These are phyloP conservation scores for Heritiera littoralis DNA, from an alignment of 345 rosid species.

Conservation along the genomic window DNA sequence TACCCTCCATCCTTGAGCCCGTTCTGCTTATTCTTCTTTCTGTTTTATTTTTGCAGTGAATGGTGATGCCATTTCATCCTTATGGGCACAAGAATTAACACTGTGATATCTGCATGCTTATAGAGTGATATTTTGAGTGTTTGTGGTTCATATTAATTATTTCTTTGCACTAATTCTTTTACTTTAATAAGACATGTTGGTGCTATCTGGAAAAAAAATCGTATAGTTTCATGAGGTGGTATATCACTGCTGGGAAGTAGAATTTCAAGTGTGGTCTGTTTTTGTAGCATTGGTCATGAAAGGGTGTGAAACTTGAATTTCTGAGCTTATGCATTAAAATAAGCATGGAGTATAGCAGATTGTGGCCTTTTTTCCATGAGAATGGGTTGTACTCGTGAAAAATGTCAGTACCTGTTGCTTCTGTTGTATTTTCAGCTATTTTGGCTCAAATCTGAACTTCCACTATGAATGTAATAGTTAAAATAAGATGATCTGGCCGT, in stretches of 20 bases:
- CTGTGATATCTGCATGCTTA: not conserved
- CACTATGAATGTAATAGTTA: not conserved
- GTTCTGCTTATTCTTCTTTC: not conserved
- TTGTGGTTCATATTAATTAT: not conserved
- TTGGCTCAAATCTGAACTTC: not conserved
- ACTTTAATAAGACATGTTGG: not conserved
- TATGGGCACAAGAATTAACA: not conserved
- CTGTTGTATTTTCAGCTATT: not conserved
- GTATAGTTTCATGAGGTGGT: not conserved
- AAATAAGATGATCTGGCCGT: not conserved
- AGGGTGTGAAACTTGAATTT: not conserved
- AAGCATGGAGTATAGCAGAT: not conserved
- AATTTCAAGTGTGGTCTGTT: not conserved
- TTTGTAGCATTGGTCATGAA: not conserved
- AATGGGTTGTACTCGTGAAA: not conserved
- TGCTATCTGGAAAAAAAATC: not conserved
- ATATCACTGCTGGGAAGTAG: not conserved
- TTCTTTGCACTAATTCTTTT: conserved; percentile 7
- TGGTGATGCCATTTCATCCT: not conserved
- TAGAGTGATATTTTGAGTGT: not conserved
- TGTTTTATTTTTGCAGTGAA: not conserved
- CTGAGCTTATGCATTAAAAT: conserved; percentile 2
- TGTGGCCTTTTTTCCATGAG: not conserved
- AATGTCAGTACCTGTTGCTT: not conserved
- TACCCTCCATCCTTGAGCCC: conserved; percentile 4